A percentile compares a stretch with the other conserved stretches of the same genome.
Conservation (phyloP, 768 basidiomycete genomes). For the Clitopilus hobsonii region DNA sequence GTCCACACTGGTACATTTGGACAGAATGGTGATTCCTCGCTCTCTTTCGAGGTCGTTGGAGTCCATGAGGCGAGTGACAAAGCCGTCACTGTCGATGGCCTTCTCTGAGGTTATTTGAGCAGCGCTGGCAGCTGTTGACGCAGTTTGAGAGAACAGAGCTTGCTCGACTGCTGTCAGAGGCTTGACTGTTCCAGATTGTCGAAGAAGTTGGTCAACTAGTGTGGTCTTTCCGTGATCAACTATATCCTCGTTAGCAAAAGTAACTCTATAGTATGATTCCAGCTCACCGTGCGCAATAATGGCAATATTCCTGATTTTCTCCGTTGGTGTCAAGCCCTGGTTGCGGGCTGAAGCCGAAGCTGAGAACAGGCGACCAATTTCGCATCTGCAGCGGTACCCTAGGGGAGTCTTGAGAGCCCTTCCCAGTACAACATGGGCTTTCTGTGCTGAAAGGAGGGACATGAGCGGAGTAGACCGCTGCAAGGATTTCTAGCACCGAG, state of each 20-base stretch:
- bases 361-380: conserved; percentile 10
- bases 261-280: not conserved
- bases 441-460: not conserved
- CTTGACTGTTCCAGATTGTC: conserved; percentile 44
- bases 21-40: conserved; percentile 58
- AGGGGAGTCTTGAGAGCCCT: not conserved
- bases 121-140: conserved; percentile 23
- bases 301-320: conserved; percentile 42
- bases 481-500: not conserved
- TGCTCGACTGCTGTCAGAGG: conserved; percentile 32
- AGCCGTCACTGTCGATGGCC: conserved; percentile 27
- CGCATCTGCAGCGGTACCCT: conserved; percentile 2
- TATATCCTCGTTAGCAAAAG: conserved; percentile 9
- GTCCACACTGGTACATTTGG: conserved; percentile 50
- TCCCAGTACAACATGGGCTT: not conserved
- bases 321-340: conserved; percentile 23
- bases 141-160: conserved; percentile 18
- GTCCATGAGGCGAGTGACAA: conserved; percentile 46
- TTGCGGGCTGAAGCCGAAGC: conserved; percentile 19
- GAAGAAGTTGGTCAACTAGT: conserved; percentile 46
- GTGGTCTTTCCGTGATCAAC: conserved; percentile 54
- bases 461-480: not conserved
- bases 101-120: conserved; percentile 25
- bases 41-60: conserved; percentile 52
- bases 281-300: conserved; percentile 46